phyloP scores from a whole-genome alignment of 805 yeast species.

The Clavispora asparagi region DNA sequence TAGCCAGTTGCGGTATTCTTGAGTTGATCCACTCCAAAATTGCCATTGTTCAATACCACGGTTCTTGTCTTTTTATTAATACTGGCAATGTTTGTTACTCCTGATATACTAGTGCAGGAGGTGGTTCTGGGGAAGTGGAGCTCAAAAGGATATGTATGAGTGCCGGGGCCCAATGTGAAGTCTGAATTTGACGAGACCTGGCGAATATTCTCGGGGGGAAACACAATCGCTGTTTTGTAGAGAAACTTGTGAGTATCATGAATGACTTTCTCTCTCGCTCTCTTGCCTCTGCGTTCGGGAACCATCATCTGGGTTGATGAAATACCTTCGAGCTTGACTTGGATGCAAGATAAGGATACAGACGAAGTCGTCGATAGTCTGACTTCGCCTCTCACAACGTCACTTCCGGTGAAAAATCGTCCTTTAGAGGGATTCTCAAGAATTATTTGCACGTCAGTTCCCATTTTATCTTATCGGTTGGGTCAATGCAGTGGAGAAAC shows the following conservation, averaged over 20 bases:
- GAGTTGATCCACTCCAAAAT: slow-evolving; percentile 16
- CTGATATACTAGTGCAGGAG: slow-evolving; percentile 34
- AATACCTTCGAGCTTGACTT: slow-evolving; percentile 50
- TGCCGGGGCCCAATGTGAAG: slow-evolving; percentile 47
- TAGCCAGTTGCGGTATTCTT: slow-evolving; percentile 14
- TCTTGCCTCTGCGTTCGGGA: slow-evolving; percentile 12
- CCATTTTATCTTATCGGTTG: slow-evolving; percentile 4
- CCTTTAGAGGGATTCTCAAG: slow-evolving; percentile 19
- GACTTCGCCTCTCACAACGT: slow-evolving; percentile 38
- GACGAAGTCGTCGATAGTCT: slow-evolving; percentile 34
- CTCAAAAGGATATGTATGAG: slow-evolving; percentile 45
- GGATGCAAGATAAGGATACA: slow-evolving; percentile 41
- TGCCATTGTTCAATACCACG: slow-evolving; percentile 30
- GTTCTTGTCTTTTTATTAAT: slow-evolving; percentile 26
- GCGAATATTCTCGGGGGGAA: slow-evolving; percentile 48
- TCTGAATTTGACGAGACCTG: slow-evolving; percentile 39
- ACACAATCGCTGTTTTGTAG: slow-evolving; percentile 45
- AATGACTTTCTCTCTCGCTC: slow-evolving; percentile 9
- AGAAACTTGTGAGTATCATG: slow-evolving; percentile 42
- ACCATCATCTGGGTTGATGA: slow-evolving; percentile 33
- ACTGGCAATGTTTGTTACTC: slow-evolving; percentile 28
- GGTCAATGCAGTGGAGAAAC: no score
- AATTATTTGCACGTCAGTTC: slow-evolving; percentile 24
- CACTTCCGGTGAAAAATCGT: slow-evolving; percentile 46
- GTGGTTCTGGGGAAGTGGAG: slow-evolving; percentile 40